phyloP scores from a whole-genome alignment of 2,329 filamentous ascomycete species.

The Fusarium algeriense region DNA sequence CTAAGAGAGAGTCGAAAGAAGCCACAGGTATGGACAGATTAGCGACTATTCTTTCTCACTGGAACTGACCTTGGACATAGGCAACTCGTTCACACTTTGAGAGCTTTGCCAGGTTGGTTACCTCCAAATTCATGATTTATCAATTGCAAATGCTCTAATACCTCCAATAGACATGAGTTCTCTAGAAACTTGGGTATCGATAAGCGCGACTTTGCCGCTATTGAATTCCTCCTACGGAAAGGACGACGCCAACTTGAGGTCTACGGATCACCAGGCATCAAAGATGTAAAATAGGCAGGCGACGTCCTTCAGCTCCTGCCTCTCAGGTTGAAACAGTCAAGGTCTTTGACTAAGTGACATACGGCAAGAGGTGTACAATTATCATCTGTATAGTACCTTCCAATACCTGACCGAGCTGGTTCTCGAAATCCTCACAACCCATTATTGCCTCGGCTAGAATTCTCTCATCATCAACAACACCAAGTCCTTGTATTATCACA shows the following conservation, averaged over 20 bases:
- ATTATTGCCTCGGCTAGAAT: neutral
- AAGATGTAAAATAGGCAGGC: conserved; percentile 68
- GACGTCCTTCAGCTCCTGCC: neutral
- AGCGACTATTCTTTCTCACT: neutral
- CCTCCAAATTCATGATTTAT: neutral
- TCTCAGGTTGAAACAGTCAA: neutral
- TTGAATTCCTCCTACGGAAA: conserved; percentile 87
- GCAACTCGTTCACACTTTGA: conserved; percentile 71
- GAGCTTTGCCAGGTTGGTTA: conserved; percentile 70
- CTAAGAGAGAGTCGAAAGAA: conserved; percentile 85
- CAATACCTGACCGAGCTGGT: conserved; percentile 5
- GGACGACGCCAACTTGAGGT: conserved; percentile 84
- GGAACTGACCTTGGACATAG: conserved; percentile 48
- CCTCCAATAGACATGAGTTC: conserved; percentile 75
- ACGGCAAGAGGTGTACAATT: conserved; percentile 6
- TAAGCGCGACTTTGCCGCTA: conserved; percentile 86
- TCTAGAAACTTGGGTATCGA: conserved; percentile 74
- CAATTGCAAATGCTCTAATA: conserved; percentile 5
- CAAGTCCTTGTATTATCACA: conserved; percentile 29
- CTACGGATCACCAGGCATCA: conserved; percentile 84
- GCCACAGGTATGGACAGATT: conserved; percentile 67
- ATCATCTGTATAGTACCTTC: conserved; percentile 8
- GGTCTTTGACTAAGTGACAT: neutral
- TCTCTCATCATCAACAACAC: conserved; percentile 17
- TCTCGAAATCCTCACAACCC: neutral